Percentiles rank a stretch among this genome's conserved stretches.
These are phyloP conservation scores for Candida cerambycidarum DNA, from an alignment of 805 yeast species.

Conservation along the genomic window DNA sequence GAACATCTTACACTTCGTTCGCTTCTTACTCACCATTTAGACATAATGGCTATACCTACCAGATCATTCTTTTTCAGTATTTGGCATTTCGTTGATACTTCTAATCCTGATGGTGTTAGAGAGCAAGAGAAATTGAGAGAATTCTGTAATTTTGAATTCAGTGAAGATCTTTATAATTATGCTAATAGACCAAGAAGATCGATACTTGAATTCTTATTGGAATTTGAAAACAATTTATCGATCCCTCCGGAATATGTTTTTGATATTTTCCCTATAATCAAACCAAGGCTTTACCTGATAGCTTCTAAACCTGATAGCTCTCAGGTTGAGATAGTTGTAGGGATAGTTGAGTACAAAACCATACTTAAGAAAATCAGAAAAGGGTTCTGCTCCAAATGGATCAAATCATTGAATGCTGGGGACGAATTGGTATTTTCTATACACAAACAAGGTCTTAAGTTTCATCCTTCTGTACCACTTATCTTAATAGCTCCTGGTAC, in stretches of 20 bases:
- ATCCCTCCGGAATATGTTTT: conserved; percentile 75
- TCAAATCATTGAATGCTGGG: conserved; percentile 49
- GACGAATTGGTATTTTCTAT: conserved; percentile 55
- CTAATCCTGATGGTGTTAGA: conserved; percentile 59
- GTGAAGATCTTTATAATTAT: conserved; percentile 83
- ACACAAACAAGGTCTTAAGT: conserved; percentile 44
- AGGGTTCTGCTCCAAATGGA: conserved; percentile 83
- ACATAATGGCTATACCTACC: conserved; percentile 78
- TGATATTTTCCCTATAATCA: conserved; percentile 75
- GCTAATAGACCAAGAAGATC: conserved; percentile 93
- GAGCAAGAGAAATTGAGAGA: conserved; percentile 77
- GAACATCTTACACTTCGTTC: conserved; percentile 61
- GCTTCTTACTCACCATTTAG: conserved; percentile 75
- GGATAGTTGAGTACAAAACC: conserved; percentile 85
- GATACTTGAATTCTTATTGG: conserved; percentile 76
- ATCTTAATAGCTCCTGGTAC: conserved; percentile 91
- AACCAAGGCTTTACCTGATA: conserved; percentile 82
- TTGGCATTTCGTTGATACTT: conserved; percentile 59
- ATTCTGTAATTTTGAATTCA: conserved; percentile 67
- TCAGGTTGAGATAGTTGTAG: conserved; percentile 68
- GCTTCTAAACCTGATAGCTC: conserved; percentile 55
- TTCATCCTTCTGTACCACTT: conserved; percentile 41
- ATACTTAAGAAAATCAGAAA: conserved; percentile 69
- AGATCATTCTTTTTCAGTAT: conserved; percentile 73
- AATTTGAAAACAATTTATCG: conserved; percentile 66